phyloP scores from a whole-genome alignment of 2,329 filamentous ascomycete species.

The Colletotrichum sublineola region DNA sequence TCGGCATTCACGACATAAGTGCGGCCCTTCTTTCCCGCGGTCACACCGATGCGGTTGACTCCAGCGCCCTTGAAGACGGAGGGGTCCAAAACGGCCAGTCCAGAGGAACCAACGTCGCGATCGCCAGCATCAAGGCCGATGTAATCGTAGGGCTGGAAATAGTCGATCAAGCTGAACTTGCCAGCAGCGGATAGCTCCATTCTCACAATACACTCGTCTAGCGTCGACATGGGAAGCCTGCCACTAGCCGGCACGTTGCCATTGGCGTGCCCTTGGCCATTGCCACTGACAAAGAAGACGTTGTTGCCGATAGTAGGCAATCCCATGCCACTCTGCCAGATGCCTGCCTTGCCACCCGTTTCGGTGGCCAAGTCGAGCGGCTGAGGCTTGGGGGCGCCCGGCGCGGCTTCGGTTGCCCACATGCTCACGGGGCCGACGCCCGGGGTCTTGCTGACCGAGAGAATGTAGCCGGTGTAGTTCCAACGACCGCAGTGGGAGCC shows the following conservation, averaged over 20 bases:
- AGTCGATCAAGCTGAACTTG: constrained; percentile 49
- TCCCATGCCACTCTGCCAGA: constrained; percentile 54
- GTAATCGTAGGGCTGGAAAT: constrained; percentile 59
- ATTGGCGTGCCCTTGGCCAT: constrained; percentile 52
- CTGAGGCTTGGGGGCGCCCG: constrained; percentile 51
- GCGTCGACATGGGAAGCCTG: constrained; percentile 48
- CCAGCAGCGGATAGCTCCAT: constrained; percentile 47
- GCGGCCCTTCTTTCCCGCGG: constrained; percentile 56
- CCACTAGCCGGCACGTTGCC: constrained; percentile 53
- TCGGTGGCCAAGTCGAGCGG: constrained; percentile 34
- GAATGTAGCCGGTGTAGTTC: constrained; percentile 56
- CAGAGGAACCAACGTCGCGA: constrained; percentile 55
- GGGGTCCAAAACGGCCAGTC: constrained; percentile 52
- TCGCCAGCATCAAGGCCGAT: constrained; percentile 54
- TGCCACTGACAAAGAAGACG: constrained; percentile 47
- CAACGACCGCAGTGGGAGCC: constrained; percentile 63
- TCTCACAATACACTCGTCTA: constrained; percentile 52
- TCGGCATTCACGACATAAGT: constrained; percentile 56
- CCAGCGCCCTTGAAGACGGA: constrained; percentile 51
- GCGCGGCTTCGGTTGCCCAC: constrained; percentile 47
- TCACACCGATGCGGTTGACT: constrained; percentile 53
- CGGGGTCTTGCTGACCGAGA: constrained; percentile 49
- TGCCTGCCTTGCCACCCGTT: constrained; percentile 52
- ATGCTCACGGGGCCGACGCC: constrained; percentile 50
- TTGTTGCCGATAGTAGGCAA: constrained; percentile 48